Evolutionary conservation across 768 basidiomycete species (phyloP), one percentile per base, ranked within the genome.

Genomic region (Agaricus sinodeliciosus): DNA sequence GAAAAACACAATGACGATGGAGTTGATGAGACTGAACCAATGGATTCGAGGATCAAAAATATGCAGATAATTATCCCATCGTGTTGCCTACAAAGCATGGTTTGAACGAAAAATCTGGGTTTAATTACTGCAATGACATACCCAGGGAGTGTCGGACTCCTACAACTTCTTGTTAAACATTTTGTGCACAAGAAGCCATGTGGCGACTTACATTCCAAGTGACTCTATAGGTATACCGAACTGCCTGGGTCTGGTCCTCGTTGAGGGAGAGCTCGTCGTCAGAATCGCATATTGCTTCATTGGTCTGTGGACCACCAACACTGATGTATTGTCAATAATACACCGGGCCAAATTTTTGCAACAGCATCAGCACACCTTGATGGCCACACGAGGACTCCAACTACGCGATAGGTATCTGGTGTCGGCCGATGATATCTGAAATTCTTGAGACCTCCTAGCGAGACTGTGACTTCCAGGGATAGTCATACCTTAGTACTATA

Each of bases 31-130:
- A 60, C 88, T 91, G 72, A 97, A 94, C 90, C 94, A 95, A 68
- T 98, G 95, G 54, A 98, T 96, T 47, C 84, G 82, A 42, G 91
- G 92, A 62, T 94, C 92, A 59, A 93, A 90, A 48, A 95, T 87
- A 60, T 93, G 91, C 16, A 97, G 80, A 65, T 98, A 98, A 61
- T 87, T 87, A 65, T 98, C 95, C 94, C 95, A 98, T 47, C 95
- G 78, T 3, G 94, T 90, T 4, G 93, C 94, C 91, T 92, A 69
- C 13, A 16, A 51, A 37, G 51, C 36, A 5, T 9, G 15, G 27
- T 43, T 52, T n/a, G 4, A 37, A 57, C 7, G 43, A 9, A 39
- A 7, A 35, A 36, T 43, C 40, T 37, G 35, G 18, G 25, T 7
- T 36, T 16, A 13, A 40, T 18, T 36, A 39, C 36, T 12, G 15